Evolutionary conservation across 2,329 filamentous ascomycete genomes (phyloP), one percentile per base, ranked within the genome.

Genomic region (Graphilbum fragrans): DNA sequence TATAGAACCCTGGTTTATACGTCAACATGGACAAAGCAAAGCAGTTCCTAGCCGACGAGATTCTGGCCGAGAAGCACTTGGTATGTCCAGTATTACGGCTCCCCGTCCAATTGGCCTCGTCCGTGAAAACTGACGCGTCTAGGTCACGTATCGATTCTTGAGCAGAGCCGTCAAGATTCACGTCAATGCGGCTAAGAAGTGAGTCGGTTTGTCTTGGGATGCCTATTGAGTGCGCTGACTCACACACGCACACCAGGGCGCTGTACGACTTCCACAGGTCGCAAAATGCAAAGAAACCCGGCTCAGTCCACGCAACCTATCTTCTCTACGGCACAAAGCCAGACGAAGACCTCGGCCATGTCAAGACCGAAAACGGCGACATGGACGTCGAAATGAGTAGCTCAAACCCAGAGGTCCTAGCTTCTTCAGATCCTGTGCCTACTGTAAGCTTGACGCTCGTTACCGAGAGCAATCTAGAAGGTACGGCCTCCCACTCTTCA

Each of bases 221-320:
- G 25, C 8, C 25, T 27, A 8, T 27, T 14, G 4, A 22, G 12
- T 23, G 35, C 20, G 10, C 9, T 6, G 8, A 22, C 6, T 11
- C 10, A 12, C 8, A 36, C 10, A 4, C 10, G 12, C 3, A 36
- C 31, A 20, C 17, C 40, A 94, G 82, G 58, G 93, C 92, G 74
- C 76, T 88, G 16, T 93, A 77, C 60, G 84, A 94, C 25, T 96
- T 94, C 51, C 77, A 95, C 58, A 69, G 72, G 47, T 74, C 70
- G 43, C 83, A 94, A 56, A 94, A 87, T 59, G 69, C 66, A 41
- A 85, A 82, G 58, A 82, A 78, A 46, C 70, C 82, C 0, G 73
- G 77, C 19, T 80, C 77, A 21, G 68, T 95, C n/a, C 77, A 93
- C 62, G 92, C 90, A 35, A 95, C 87, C n/a, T 98, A 95, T 61